A percentile compares a stretch with the other conserved stretches of the same genome.
Evolutionary conservation across 805 yeast species (phyloP).

Genomic region (Ogataea siamensis): DNA sequence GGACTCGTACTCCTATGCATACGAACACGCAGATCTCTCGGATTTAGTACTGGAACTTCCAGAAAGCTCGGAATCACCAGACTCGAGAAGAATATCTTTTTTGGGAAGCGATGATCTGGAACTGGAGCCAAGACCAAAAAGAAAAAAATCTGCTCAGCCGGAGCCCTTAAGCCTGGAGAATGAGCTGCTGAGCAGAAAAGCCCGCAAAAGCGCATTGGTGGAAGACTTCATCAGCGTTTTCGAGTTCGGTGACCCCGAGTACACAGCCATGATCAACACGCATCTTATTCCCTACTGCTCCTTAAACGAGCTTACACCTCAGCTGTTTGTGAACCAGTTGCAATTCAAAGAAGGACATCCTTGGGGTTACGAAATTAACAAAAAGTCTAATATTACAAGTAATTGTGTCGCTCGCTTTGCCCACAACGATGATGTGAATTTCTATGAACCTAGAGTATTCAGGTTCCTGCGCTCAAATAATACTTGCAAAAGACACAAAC

Average conservation of each 20-base stretch:
- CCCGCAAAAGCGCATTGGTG: conserved; percentile 12
- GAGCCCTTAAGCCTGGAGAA: not conserved
- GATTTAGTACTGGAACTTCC: conserved; percentile 8
- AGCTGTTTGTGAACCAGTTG: conserved; percentile 8
- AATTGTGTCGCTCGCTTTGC: conserved; percentile 5
- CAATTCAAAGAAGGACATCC: conserved; percentile 1
- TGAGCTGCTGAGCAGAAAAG: not conserved
- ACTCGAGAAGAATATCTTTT: conserved; percentile 7
- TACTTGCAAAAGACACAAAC: conserved; percentile 14
- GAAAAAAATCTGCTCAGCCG: not conserved
- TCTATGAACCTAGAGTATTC: conserved; percentile 19
- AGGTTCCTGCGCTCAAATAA: conserved; percentile 14
- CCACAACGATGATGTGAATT: conserved; percentile 12
- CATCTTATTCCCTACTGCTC: conserved; percentile 19
- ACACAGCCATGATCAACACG: conserved; percentile 11
- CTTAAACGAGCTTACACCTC: conserved; percentile 13
- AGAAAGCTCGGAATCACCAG: conserved; percentile 4
- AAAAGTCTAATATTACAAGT: conserved; percentile 10
- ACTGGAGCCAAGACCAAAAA: conserved; percentile 1
- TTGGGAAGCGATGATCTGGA: conserved; percentile 6
- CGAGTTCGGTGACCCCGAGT: conserved; percentile 12
- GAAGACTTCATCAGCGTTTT: conserved; percentile 14
- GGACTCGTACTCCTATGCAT: conserved; percentile 2
- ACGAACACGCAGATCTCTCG: conserved; percentile 1
- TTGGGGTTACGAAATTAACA: conserved; percentile 15